Conservation (phyloP, 345 rosid species). For the Arabis alpina region DNA sequence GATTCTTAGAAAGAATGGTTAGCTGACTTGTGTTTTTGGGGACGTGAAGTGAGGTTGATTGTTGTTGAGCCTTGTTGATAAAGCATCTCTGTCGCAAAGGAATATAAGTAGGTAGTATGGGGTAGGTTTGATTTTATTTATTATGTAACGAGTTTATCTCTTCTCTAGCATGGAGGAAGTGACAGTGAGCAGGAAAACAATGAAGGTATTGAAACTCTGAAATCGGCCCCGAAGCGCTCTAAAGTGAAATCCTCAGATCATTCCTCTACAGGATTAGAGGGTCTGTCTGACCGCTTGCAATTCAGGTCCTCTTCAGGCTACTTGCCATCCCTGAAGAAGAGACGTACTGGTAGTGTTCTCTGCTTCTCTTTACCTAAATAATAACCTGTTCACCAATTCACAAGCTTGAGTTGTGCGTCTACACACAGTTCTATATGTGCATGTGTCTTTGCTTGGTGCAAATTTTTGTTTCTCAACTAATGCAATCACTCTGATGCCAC, state of each 20-base stretch:
- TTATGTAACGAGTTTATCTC: slow-evolving; percentile 26
- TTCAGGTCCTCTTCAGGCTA: slow-evolving; percentile 68
- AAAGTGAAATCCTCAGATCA: slow-evolving; percentile 48
- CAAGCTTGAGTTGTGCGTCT: slow-evolving; percentile 24
- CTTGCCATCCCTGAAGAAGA: slow-evolving; percentile 67
- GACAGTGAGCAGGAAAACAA: slow-evolving; percentile 73
- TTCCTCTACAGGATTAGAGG: slow-evolving; percentile 55
- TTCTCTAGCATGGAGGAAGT: slow-evolving; percentile 64
- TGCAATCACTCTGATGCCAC: slow-evolving; percentile 26
- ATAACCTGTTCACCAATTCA: slow-evolving; percentile 22
- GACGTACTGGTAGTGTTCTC: slow-evolving; percentile 59
- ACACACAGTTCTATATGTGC: slow-evolving; percentile 25
- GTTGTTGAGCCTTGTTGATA: slow-evolving; percentile 12
- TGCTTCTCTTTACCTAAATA: slow-evolving; percentile 40
- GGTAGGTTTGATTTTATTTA: slow-evolving; percentile 15
- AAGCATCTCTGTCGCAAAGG: slow-evolving; percentile 7
- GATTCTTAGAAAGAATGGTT: slow-evolving; percentile 20
- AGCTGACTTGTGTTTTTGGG: not conserved
- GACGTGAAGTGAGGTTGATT: slow-evolving; percentile 10
- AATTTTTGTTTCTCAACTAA: not conserved
- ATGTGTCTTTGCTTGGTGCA: slow-evolving; percentile 29
- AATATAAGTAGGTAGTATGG: slow-evolving; percentile 20
- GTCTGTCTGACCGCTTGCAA: slow-evolving; percentile 62
- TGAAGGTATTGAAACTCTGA: slow-evolving; percentile 50
- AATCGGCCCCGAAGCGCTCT: slow-evolving; percentile 60